Evolutionary conservation across 2,329 filamentous ascomycete genomes (phyloP).

Genomic region (Cytospora piceicola): DNA sequence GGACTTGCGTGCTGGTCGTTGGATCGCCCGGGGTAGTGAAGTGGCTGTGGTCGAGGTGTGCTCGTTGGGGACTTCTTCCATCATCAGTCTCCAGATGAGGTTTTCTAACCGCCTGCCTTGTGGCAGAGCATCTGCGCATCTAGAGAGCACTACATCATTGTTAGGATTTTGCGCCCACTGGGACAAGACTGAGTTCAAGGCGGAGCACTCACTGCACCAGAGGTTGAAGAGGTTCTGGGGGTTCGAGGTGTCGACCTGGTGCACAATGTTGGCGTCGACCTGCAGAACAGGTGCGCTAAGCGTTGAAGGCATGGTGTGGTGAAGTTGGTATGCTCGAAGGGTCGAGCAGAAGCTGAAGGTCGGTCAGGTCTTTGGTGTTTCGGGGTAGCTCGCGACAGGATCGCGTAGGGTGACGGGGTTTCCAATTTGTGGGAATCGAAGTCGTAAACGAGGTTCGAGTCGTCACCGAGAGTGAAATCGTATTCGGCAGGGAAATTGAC

Average conservation of each 20-base stretch:
- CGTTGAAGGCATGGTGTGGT: slow-evolving; percentile 74
- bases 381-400: slow-evolving; percentile 33
- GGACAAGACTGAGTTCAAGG: slow-evolving; percentile 14
- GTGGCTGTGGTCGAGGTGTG: slow-evolving; percentile 45
- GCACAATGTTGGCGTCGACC: slow-evolving; percentile 88
- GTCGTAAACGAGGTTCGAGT: slow-evolving; percentile 9
- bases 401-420: slow-evolving; percentile 31
- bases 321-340: slow-evolving; percentile 41
- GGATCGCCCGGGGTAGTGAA: slow-evolving; percentile 55
- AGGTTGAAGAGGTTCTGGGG: slow-evolving; percentile 93
- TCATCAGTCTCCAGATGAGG: slow-evolving; percentile 94
- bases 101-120: slow-evolving; percentile 93
- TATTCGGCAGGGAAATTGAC: neutral
- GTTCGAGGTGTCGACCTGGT: slow-evolving; percentile 92
- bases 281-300: slow-evolving; percentile 86
- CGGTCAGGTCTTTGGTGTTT: slow-evolving; percentile 32
- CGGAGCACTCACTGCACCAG: slow-evolving; percentile 79
- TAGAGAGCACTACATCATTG: slow-evolving; percentile 74
- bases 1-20: slow-evolving; percentile 32
- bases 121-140: slow-evolving; percentile 91
- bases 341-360: slow-evolving; percentile 39
- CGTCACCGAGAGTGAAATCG: slow-evolving; percentile 22
- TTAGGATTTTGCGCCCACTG: slow-evolving; percentile 14
- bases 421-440: slow-evolving; percentile 19
- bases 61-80: slow-evolving; percentile 62